Evolutionary conservation across 2,329 filamentous ascomycete species (phyloP), one percentile per base, ranked within the genome.

Genomic region (Cytospora paraplurivora): DNA sequence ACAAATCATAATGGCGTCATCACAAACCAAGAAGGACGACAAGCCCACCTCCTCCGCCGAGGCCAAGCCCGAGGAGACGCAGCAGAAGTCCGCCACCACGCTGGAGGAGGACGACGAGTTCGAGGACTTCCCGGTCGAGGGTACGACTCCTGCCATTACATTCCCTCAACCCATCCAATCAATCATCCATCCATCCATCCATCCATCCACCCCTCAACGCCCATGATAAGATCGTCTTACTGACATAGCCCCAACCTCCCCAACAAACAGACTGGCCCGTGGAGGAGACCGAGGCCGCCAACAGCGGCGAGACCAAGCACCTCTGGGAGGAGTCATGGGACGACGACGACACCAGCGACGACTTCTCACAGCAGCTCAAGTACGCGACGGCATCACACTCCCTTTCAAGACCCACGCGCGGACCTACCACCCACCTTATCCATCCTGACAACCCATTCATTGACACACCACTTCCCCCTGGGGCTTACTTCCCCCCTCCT

Each of bases 271-370:
- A 98, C 79, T 99, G 95, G 95, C 83, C 88, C 59, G 88, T 93
- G 76, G 92, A 97, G 74, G 93, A 97, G 74, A 92, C 92, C 66
- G 92, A 97, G 75, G 89, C 88, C 62, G 90, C 90, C 63, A 83
- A 85, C 72, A 87, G 83, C 66, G 86, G 81, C 70, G 88, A 88
- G 72, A 83, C 81, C 68, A 80, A 85, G 76, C 93, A 98, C 80
- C 82, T 99, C 61, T 99, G 95, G 95, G 95, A 99, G 79, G 95
- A 99, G 83, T 97, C 93, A 83, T 99, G 95, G 95, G 95, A 99
- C 74, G 95, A 99, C 73, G 94, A 98, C 76, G 95, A 98, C 78
- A 95, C 92, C 69, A 95, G 85, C 72, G 95, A 99, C 75, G 95
- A 99, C 73, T 99, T 99, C 76, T 95, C 93, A 13, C 86, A 91